A percentile compares a stretch with the other conserved stretches of the same genome.
These are phyloP conservation scores for Chlorella sp. DNA, from an alignment of 139 green algal species.

Conservation along the genomic window DNA sequence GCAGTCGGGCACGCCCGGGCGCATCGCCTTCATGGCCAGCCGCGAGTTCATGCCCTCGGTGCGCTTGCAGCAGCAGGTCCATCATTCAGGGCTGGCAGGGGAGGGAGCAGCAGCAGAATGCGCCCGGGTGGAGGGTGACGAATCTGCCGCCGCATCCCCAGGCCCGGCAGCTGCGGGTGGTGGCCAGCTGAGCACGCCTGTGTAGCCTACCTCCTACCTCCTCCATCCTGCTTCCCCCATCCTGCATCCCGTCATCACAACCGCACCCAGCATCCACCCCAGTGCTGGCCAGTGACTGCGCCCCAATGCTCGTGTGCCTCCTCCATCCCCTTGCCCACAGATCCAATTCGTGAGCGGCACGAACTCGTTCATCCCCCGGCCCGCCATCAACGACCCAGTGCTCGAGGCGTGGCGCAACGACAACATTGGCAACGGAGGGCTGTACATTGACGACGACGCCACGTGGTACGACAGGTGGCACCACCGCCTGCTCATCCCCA, in stretches of 20 bases:
- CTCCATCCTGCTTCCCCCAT: neutral
- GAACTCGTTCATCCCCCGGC: neutral
- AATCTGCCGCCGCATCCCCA: no score
- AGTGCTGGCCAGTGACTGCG: neutral
- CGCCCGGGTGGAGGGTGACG: no score
- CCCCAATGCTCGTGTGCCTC: neutral
- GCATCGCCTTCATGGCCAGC: neutral
- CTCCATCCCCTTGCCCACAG: no score
- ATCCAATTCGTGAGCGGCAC: no score
- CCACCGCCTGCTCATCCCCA: slow-evolving; percentile 6
- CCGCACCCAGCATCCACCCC: neutral
- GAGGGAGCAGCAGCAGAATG: no score
- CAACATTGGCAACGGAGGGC: neutral
- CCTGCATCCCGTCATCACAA: neutral
- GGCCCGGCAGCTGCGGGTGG: no score
- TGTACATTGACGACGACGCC: neutral
- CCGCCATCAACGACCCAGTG: neutral
- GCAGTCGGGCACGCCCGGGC: no score
- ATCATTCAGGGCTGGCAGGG: no score
- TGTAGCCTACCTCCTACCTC: neutral
- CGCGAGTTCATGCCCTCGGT: neutral
- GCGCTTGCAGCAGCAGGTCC: neutral
- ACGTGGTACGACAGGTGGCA: neutral
- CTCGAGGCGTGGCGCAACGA: no score
- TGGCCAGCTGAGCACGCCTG: neutral